Evolutionary conservation across 164 flowering plant species (phyloP).

Genomic region (Umbellularia californica): DNA sequence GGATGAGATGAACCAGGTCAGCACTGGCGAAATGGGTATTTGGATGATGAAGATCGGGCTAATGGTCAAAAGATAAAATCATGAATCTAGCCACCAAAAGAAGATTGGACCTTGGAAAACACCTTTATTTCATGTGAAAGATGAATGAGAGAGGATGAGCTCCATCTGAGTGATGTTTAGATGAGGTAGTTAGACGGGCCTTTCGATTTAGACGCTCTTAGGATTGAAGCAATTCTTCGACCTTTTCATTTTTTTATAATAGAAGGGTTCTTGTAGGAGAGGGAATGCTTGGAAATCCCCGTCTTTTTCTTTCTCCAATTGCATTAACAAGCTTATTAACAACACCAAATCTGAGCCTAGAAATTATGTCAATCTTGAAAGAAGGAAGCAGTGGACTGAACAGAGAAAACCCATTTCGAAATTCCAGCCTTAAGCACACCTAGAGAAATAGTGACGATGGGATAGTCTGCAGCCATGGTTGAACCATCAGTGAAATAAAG

Average conservation of each 20-base stretch:
- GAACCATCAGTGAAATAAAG: slow-evolving; percentile 72
- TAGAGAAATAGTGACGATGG: slow-evolving; percentile 76
- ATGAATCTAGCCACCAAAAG: neutral
- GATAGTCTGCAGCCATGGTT: slow-evolving; percentile 66
- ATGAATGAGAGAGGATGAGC: neutral
- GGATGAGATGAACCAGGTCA: no score
- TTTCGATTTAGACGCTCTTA: no score
- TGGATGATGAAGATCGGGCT: neutral
- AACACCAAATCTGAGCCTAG: slow-evolving; percentile 79
- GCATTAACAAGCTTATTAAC: slow-evolving; percentile 79
- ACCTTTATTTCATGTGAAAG: neutral
- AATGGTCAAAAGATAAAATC: neutral
- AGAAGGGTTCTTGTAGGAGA: slow-evolving; percentile 29
- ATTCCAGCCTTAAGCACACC: slow-evolving; percentile 78
- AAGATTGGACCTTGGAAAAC: neutral
- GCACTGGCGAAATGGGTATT: neutral
- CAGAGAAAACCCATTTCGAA: slow-evolving; percentile 32
- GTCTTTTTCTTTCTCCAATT: slow-evolving; percentile 18
- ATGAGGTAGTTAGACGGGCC: no score
- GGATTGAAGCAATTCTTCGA: slow-evolving; percentile 55
- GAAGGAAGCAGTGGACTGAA: slow-evolving; percentile 74
- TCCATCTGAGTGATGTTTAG: no score
- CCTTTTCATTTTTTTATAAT: slow-evolving; percentile 29
- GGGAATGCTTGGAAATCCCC: slow-evolving; percentile 36
- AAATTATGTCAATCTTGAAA: slow-evolving; percentile 61